phyloP scores from a whole-genome alignment of 2,329 filamentous ascomycete species.

The Echinosphaeria canescens region DNA sequence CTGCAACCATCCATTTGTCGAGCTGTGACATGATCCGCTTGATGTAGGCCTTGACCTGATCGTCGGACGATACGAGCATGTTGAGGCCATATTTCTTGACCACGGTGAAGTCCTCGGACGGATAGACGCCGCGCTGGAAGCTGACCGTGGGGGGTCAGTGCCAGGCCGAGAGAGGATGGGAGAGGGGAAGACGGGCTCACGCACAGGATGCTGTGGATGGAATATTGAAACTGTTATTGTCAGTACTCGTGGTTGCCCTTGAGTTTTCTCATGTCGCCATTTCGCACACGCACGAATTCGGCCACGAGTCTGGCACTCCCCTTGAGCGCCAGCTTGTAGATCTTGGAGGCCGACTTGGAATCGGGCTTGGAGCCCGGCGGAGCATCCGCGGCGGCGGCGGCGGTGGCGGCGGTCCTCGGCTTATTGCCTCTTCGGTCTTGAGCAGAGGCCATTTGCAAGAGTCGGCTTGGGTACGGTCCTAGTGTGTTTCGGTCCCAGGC shows the following conservation, averaged over 20 bases:
- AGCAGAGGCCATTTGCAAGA: no score
- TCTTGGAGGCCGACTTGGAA: no score
- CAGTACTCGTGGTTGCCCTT: conserved; percentile 4
- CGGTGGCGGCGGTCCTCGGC: no score
- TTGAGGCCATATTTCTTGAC: conserved; percentile 99
- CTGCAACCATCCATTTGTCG: conserved; percentile 91
- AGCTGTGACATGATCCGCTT: conserved; percentile 98
- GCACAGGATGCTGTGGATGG: conserved; percentile 89
- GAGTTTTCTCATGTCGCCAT: background rate
- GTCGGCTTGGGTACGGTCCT: no score
- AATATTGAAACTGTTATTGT: conserved; percentile 64
- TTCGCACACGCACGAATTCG: conserved; percentile 64
- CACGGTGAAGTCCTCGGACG: conserved; percentile 87
- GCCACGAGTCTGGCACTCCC: conserved; percentile 71
- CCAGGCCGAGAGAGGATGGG: background rate
- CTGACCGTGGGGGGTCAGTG: conserved; percentile 17
- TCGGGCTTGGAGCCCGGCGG: no score
- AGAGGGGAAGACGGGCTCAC: no score
- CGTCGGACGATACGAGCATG: conserved; percentile 91
- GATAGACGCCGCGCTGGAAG: conserved; percentile 73
- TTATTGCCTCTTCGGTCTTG: no score
- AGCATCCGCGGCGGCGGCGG: no score
- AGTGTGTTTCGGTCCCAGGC: no score
- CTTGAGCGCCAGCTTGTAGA: conserved; percentile 85
- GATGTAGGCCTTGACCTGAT: conserved; percentile 97